These are phyloP conservation scores for Phytophthora quininea DNA, from an alignment of 352 stramenopile genomes.

Conservation along the genomic window DNA sequence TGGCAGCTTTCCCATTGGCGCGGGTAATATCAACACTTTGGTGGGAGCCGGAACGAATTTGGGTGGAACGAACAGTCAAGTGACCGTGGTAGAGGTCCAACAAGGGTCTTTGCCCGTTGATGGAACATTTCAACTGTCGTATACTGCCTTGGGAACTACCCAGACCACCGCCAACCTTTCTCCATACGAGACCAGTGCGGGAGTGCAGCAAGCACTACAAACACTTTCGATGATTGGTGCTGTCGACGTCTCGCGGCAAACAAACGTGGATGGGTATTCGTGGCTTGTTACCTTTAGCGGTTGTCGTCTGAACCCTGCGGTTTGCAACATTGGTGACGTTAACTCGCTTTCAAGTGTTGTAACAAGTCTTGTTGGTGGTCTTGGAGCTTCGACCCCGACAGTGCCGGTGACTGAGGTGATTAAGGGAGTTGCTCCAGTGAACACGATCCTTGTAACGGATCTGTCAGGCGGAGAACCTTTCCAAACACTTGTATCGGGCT, in stretches of 20 bases:
- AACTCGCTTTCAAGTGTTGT: conserved; percentile 51
- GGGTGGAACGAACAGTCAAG: conserved; percentile 50
- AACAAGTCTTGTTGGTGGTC: conserved; percentile 54
- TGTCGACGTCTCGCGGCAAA: conserved; percentile 66
- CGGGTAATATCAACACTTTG: conserved; percentile 65
- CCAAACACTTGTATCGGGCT: conserved; percentile 56
- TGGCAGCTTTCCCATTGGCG: conserved; percentile 90
- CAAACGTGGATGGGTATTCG: conserved; percentile 74
- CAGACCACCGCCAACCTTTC: conserved; percentile 57
- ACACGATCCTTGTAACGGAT: conserved; percentile 70
- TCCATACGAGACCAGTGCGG: conserved; percentile 52
- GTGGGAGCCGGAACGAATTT: conserved; percentile 47
- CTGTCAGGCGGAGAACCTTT: conserved; percentile 79
- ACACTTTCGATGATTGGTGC: conserved; percentile 55
- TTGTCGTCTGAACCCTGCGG: conserved; percentile 64
- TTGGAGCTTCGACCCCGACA: conserved; percentile 35
- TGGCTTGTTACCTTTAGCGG: conserved; percentile 92
- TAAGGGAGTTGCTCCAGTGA: conserved; percentile 54
- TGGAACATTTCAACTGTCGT: conserved; percentile 63
- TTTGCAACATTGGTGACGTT: conserved; percentile 94
- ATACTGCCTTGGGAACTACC: conserved; percentile 37
- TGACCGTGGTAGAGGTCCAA: conserved; percentile 36
- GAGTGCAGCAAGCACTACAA: conserved; percentile 56
- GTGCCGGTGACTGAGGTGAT: conserved; percentile 60
- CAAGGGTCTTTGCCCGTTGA: conserved; percentile 66